Evolutionary conservation across 768 basidiomycete genomes (phyloP).

Genomic region (Exidia glandulosa): DNA sequence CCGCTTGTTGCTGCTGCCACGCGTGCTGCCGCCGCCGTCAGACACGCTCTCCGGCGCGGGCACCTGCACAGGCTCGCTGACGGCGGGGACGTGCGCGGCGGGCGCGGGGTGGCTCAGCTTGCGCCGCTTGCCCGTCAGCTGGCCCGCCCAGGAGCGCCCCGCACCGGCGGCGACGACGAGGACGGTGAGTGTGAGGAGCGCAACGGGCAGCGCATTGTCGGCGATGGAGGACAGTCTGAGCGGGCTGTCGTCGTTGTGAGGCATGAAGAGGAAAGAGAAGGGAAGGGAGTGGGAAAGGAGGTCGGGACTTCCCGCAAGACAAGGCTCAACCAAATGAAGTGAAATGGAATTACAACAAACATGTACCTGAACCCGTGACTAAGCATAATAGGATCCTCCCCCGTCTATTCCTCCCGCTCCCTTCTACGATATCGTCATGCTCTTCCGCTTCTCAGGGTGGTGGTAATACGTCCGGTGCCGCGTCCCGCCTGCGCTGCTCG

Average conservation of each 20-base stretch:
- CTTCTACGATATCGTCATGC: neutral
- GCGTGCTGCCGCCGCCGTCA: neutral
- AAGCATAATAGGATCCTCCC: too few species aligned
- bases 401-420: too few species aligned
- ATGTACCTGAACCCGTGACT: too few species aligned
- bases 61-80: neutral
- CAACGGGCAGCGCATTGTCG: too few species aligned
- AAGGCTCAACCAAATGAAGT: too few species aligned
- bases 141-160: neutral
- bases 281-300: too few species aligned
- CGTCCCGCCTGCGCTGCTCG: constrained; percentile 11
- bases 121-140: neutral
- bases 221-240: too few species aligned
- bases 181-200: neutral
- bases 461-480: constrained; percentile 76
- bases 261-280: too few species aligned
- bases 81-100: neutral
- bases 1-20: neutral
- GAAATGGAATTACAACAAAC: too few species aligned
- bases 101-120: neutral
- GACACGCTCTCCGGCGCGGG: neutral
- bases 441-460: constrained; percentile 51
- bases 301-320: too few species aligned
- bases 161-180: neutral
- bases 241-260: too few species aligned